Conservation (phyloP, 306 rosid genomes). For the Quillaja saponaria region DNA sequence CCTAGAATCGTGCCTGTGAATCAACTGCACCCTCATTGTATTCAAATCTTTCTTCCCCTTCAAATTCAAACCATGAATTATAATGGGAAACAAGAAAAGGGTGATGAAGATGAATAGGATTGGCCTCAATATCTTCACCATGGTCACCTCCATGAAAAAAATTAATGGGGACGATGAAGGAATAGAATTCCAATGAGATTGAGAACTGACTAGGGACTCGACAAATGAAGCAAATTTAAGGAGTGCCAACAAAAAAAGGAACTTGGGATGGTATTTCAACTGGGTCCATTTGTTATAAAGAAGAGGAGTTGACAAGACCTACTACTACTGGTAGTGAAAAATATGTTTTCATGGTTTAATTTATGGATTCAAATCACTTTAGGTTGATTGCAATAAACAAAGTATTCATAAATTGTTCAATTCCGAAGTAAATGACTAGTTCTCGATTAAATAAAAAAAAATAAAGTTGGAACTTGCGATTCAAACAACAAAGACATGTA, state of each 20-base stretch:
- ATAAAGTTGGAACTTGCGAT: too few species aligned
- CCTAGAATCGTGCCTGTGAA: slow-evolving; percentile 48
- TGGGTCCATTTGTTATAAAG: background rate
- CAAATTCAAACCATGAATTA: slow-evolving; percentile 12
- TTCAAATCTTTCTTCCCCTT: background rate
- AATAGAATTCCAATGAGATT: slow-evolving; percentile 1
- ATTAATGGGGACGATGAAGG: slow-evolving; percentile 1
- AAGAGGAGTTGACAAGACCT: background rate
- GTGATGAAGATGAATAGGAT: slow-evolving; percentile 8
- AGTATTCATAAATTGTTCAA: too few species aligned
- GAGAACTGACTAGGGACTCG: background rate
- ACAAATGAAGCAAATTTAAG: background rate
- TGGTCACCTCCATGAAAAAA: slow-evolving; percentile 8
- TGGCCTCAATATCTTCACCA: slow-evolving; percentile 23
- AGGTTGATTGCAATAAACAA: too few species aligned
- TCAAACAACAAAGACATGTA: background rate
- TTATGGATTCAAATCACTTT: too few species aligned
- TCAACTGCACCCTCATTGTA: slow-evolving; percentile 43
- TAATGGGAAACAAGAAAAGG: slow-evolving; percentile 33
- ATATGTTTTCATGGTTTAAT: too few species aligned
- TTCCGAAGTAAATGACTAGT: too few species aligned
- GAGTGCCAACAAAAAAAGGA: background rate
- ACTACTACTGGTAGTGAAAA: too few species aligned
- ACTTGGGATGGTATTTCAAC: background rate
- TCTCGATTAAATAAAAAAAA: too few species aligned